Conservation (phyloP, 1,139 yeast species). For the Debaryomyces robertsiae region DNA sequence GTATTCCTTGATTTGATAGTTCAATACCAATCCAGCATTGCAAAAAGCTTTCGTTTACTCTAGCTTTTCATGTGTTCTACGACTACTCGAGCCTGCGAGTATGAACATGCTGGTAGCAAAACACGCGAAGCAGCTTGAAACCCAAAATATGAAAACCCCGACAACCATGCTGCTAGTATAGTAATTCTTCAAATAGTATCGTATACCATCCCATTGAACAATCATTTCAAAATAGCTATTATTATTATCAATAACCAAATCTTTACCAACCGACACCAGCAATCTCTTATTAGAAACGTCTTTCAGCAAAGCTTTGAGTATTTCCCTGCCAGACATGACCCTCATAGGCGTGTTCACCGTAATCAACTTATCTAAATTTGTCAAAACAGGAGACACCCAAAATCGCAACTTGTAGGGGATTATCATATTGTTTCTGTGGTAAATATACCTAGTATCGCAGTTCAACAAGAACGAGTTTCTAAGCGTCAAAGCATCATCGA, state of each 20-base stretch:
- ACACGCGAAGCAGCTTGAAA: conserved; percentile 33
- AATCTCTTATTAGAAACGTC: conserved; percentile 1
- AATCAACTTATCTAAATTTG: conserved; percentile 24
- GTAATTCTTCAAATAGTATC: conserved; percentile 57
- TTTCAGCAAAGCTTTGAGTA: conserved; percentile 13
- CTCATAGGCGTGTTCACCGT: not conserved
- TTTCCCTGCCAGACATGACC: not conserved
- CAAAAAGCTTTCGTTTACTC: not conserved
- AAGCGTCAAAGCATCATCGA: conserved; percentile 3
- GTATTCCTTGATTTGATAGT: too few relatives aligned
- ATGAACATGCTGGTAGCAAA: conserved; percentile 28
- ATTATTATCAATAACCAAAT: conserved; percentile 16
- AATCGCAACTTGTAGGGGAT: conserved; percentile 40
- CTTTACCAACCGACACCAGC: conserved; percentile 1
- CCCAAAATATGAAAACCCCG: conserved; percentile 57
- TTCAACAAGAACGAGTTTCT: conserved; percentile 23
- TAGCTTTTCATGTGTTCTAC: not conserved
- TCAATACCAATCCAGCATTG: not conserved
- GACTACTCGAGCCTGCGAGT: conserved; percentile 7
- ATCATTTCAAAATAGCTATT: conserved; percentile 21
- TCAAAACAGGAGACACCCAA: conserved; percentile 42
- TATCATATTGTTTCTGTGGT: conserved; percentile 31
- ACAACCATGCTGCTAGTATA: conserved; percentile 47
- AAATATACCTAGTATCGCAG: conserved; percentile 36
- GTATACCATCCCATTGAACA: conserved; percentile 55